Evolutionary conservation across 2,329 filamentous ascomycete species (phyloP), one percentile per base, ranked within the genome.

Genomic region (Lasiodiplodia gonubiensis): DNA sequence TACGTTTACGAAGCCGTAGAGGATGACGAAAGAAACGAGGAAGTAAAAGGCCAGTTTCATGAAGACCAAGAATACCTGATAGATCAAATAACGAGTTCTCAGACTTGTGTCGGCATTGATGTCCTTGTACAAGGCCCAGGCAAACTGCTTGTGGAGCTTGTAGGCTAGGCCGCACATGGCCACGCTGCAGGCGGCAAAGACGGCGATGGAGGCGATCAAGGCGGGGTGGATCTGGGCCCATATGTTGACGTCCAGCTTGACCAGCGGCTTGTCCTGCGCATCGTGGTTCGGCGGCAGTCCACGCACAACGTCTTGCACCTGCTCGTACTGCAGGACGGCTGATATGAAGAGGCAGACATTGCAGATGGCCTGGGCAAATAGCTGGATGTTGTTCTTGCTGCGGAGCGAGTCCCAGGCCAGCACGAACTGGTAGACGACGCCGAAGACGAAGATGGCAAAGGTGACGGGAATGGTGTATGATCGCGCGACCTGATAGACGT

Each of bases 371-470:
- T 71, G 68, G 10, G 68, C 69, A 10, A 72, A 72, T 1, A 74
- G 51, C 60, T 75, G 73, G 11, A 74, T 68, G 42, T 72, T 71
- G 54, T 74, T 74, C 46, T 73, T 73, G 51, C 70, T 69, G 12
- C 70, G 69, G 18, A 72, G 67, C 8, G 73, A 72, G 48, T 75
- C 73, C 8, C 74, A 69, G n/a, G 72, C 68, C 7, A 75, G 68
- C 12, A 67, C 16, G 6, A 69, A 49, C 59, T 74, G 71, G 66
- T 71, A 74, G 5, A 74, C 18, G 37, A 67, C 69, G 23, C 73
- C 73, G 6, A 74, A 46, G 2, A 67, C 67, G 21, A 70, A 64
- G 51, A 64, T 33, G 35, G 48, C 48, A 37, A 64, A 46, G 51
- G 48, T 53, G 18, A 64, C 61, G 21, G 61, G 61, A 4, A 54